phyloP scores from a whole-genome alignment of 257 asterid genomes.

The Solanum medicagineum region DNA sequence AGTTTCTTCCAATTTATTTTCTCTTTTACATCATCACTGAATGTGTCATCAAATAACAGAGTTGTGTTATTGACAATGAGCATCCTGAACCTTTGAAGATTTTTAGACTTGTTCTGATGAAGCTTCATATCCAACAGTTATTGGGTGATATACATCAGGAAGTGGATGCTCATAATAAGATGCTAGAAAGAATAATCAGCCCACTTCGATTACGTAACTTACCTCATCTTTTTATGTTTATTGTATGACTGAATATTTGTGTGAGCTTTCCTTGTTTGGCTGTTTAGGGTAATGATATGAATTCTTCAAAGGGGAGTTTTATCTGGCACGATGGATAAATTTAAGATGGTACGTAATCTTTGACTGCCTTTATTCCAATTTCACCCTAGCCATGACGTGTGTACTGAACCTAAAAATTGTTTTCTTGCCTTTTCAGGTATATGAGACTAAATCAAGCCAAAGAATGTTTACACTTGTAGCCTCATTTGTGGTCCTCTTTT shows the following conservation, averaged over 20 bases:
- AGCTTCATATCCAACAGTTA: conserved; percentile 28
- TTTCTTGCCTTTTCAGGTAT: conserved; percentile 38
- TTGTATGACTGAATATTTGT: neutral
- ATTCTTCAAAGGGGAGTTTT: conserved; percentile 79
- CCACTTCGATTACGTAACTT: neutral
- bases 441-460: conserved; percentile 85
- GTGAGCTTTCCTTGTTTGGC: neutral
- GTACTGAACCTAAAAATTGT: neutral
- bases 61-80: neutral
- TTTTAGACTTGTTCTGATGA: neutral
- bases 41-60: neutral
- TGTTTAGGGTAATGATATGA: conserved; percentile 85
- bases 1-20: neutral
- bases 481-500: conserved; percentile 71
- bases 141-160: conserved; percentile 92
- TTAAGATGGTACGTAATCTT: conserved; percentile 53
- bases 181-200: conserved; percentile 89
- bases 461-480: conserved; percentile 75
- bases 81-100: neutral
- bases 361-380: neutral
- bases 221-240: neutral
- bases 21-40: neutral
- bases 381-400: neutral
- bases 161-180: conserved; percentile 64
- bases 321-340: conserved; percentile 92